Conservation (phyloP, 2,329 filamentous ascomycete species). For the Pleochaeta shiraiana region DNA sequence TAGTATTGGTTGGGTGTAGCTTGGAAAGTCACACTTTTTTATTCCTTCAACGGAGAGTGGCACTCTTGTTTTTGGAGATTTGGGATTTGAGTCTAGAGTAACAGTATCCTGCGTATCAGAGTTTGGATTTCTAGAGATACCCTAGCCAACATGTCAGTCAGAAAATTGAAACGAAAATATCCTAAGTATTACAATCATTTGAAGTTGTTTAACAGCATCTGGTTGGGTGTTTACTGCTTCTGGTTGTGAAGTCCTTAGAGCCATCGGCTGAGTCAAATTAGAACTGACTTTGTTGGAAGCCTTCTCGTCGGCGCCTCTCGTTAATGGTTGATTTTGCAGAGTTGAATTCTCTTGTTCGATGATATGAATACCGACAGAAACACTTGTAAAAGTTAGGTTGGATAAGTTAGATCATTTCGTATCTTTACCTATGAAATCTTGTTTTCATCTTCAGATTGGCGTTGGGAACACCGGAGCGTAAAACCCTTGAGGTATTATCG, state of each 20-base stretch:
- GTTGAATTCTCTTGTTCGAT: background rate
- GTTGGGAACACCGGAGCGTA: constrained; percentile 5
- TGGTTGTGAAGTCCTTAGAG: background rate
- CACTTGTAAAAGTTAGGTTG: background rate
- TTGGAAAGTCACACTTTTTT: background rate
- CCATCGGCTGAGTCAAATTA: background rate
- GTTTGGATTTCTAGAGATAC: constrained; percentile 6
- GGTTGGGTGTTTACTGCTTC: constrained; percentile 4
- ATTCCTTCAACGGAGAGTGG: background rate
- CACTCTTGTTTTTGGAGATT: background rate
- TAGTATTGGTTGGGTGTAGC: constrained; percentile 1
- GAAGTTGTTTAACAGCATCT: constrained; percentile 5
- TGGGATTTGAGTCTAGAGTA: background rate
- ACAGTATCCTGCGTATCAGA: constrained; percentile 10
- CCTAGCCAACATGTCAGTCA: constrained; percentile 5
- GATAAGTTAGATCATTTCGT: background rate
- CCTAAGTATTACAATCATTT: constrained; percentile 6
- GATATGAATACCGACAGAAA: constrained; percentile 4
- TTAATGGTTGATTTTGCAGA: background rate
- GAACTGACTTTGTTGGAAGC: background rate
- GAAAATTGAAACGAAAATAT: no score
- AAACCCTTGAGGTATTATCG: constrained; percentile 5
- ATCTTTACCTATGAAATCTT: constrained; percentile 7
- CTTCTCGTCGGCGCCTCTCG: background rate
- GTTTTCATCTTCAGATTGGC: constrained; percentile 6